A percentile compares a stretch with the other conserved stretches of the same genome.
Conservation (phyloP, 768 basidiomycete genomes). For the Panaeolus papilionaceus region DNA sequence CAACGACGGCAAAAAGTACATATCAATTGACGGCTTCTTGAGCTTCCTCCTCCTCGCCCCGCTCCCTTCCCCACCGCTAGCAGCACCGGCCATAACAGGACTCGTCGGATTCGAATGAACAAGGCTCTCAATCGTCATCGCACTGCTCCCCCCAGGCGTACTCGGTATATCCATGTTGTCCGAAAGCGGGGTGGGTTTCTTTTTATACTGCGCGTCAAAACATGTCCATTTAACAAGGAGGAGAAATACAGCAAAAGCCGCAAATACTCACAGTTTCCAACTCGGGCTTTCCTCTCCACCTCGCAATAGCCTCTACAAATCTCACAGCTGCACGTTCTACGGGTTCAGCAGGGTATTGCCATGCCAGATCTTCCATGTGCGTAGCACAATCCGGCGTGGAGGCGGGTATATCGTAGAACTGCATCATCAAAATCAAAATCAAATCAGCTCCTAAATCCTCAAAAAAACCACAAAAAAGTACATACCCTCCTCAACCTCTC, state of each 20-base stretch:
- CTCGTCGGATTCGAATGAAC: slow-evolving; percentile 76
- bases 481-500: slow-evolving; percentile 73
- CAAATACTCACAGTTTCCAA: slow-evolving; percentile 67
- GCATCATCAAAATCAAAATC: slow-evolving; percentile 15
- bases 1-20: slow-evolving; percentile 48
- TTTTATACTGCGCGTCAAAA: slow-evolving; percentile 59
- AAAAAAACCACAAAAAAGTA: slow-evolving; percentile 11
- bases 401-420: slow-evolving; percentile 82
- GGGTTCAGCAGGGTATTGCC: slow-evolving; percentile 83
- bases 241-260: slow-evolving; percentile 18
- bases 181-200: slow-evolving; percentile 41
- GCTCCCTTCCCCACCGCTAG: slow-evolving; percentile 22
- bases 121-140: slow-evolving; percentile 68
- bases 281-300: slow-evolving; percentile 87
- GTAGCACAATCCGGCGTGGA: slow-evolving; percentile 77
- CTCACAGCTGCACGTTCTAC: slow-evolving; percentile 79
- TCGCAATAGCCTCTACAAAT: slow-evolving; percentile 82
- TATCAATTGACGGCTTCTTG: slow-evolving; percentile 50
- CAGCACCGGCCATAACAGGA: slow-evolving; percentile 45
- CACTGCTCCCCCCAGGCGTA: slow-evolving; percentile 39
- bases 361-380: slow-evolving; percentile 80
- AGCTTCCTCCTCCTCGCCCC: slow-evolving; percentile 22
- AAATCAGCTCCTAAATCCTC: slow-evolving; percentile 1
- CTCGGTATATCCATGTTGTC: slow-evolving; percentile 25
- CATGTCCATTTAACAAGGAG: slow-evolving; percentile 28